Evolutionary conservation across 2,329 filamentous ascomycete genomes (phyloP).

Genomic region (Fusarium temperatum): DNA sequence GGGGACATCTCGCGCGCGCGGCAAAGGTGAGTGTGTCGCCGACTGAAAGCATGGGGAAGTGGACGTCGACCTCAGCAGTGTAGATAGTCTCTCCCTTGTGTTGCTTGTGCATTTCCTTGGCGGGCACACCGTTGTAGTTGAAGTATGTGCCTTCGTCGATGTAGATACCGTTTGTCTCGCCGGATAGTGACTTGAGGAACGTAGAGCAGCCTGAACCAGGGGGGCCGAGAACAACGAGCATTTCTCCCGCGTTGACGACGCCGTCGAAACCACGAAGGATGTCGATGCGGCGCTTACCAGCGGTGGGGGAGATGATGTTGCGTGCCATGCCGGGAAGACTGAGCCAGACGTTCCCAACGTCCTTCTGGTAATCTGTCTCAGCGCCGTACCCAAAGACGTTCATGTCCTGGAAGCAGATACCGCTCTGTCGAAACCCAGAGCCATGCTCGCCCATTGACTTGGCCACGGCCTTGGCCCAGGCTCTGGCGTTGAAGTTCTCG

Average conservation of each 20-base stretch:
- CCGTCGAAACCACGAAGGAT: conserved; percentile 72
- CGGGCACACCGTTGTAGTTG: conserved; percentile 33
- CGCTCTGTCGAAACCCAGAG: conserved; percentile 40
- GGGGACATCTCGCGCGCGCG: conserved; percentile 67
- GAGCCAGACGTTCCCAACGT: conserved; percentile 49
- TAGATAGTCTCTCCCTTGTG: conserved; percentile 35
- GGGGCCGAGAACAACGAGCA: conserved; percentile 75
- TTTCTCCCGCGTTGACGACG: conserved; percentile 71
- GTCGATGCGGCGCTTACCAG: conserved; percentile 34
- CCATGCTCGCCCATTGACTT: conserved; percentile 40
- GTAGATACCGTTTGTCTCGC: conserved; percentile 72
- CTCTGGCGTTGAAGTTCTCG: conserved; percentile 59
- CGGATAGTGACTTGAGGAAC: conserved; percentile 64
- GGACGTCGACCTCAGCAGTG: conserved; percentile 37
- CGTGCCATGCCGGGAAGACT: conserved; percentile 27
- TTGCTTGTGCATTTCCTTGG: conserved; percentile 31
- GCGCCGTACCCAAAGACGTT: conserved; percentile 57
- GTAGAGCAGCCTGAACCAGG: conserved; percentile 71
- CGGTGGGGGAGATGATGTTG: not conserved
- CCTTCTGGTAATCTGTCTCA: conserved; percentile 59
- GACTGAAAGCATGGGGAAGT: conserved; percentile 67
- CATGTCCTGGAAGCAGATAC: conserved; percentile 56
- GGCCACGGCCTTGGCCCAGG: conserved; percentile 46
- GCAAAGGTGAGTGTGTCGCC: conserved; percentile 72
- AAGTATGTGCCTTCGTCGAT: conserved; percentile 56